A percentile compares a stretch with the other conserved stretches of the same genome.
phyloP scores from a whole-genome alignment of 2,329 filamentous ascomycete genomes.

The Penicillium janthinellum region DNA sequence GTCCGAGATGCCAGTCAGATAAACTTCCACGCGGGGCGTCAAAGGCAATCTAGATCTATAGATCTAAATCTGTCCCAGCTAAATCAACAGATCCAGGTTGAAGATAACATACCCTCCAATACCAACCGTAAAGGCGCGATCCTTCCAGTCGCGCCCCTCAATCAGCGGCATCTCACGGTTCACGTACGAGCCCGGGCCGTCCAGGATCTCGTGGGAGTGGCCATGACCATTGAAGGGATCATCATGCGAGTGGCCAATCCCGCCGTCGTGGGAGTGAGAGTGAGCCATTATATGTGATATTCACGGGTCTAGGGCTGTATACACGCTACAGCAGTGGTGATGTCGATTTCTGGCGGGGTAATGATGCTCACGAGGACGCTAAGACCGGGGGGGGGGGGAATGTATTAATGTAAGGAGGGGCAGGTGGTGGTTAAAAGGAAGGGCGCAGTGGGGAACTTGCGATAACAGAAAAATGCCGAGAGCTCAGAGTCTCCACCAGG shows the following conservation, averaged over 20 bases:
- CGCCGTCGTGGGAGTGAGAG: slow-evolving; percentile 45
- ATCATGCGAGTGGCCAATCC: slow-evolving; percentile 54
- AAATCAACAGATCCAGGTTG: background rate
- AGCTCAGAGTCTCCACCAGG: slow-evolving; percentile 10
- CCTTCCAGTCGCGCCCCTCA: slow-evolving; percentile 82
- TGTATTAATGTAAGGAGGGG: slow-evolving; percentile 16
- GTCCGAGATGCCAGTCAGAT: background rate
- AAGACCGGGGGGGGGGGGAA: background rate
- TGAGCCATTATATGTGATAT: slow-evolving; percentile 30
- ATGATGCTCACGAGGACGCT: slow-evolving; percentile 4
- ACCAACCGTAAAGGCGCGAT: slow-evolving; percentile 92
- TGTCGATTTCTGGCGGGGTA: background rate
- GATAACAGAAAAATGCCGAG: slow-evolving; percentile 24
- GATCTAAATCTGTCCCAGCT: too few species aligned
- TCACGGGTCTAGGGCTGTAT: background rate
- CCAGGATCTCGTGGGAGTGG: slow-evolving; percentile 92
- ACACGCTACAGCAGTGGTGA: background rate
- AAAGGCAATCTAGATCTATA: background rate
- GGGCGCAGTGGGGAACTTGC: slow-evolving; percentile 16
- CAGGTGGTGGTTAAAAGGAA: slow-evolving; percentile 9
- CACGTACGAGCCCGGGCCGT: slow-evolving; percentile 87
- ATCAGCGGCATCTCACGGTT: slow-evolving; percentile 91
- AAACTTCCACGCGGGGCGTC: slow-evolving; percentile 3
- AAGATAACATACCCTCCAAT: slow-evolving; percentile 77
- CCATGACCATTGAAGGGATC: slow-evolving; percentile 68